These are phyloP conservation scores for Suillus occidentalis DNA, from an alignment of 768 basidiomycete species.

Conservation along the genomic window DNA sequence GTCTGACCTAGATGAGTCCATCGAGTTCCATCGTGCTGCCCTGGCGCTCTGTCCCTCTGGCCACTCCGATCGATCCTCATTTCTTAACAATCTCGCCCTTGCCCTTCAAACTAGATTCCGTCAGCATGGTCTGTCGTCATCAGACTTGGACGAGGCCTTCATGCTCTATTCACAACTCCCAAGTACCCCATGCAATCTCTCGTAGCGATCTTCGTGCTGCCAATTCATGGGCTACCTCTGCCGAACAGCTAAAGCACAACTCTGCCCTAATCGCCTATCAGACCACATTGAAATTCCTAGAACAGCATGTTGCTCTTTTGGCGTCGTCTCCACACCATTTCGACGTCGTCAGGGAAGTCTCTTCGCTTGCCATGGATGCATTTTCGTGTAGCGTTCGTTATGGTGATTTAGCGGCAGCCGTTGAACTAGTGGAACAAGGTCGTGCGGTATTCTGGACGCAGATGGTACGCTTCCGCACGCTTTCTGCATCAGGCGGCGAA, in stretches of 20 bases:
- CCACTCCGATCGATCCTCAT: too few species aligned
- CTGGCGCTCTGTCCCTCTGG: too few species aligned
- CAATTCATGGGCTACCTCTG: constrained; percentile 7
- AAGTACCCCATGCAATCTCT: constrained; percentile 1
- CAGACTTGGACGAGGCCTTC: not conserved
- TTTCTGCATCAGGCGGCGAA: not conserved
- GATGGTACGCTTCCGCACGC: not conserved
- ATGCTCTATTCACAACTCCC: not conserved
- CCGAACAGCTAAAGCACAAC: constrained; percentile 19
- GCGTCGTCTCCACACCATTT: constrained; percentile 1
- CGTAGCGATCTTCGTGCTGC: constrained; percentile 13
- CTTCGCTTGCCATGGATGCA: not conserved
- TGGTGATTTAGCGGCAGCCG: not conserved
- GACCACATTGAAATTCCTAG: constrained; percentile 24
- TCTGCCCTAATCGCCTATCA: constrained; percentile 31
- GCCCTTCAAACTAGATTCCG: too few species aligned
- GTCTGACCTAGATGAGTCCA: too few species aligned
- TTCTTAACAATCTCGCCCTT: too few species aligned
- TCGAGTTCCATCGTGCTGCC: too few species aligned
- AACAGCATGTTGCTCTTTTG: constrained; percentile 13
- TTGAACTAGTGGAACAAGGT: constrained; percentile 1
- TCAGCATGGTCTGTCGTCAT: too few species aligned
- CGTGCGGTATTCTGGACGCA: not conserved
- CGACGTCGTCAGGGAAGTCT: not conserved
- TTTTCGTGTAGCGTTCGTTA: not conserved